Percentiles rank a stretch among this genome's conserved stretches.
These are phyloP conservation scores for Sequoia sempervirens DNA, from an alignment of 75 land plant genomes.

Conservation along the genomic window DNA sequence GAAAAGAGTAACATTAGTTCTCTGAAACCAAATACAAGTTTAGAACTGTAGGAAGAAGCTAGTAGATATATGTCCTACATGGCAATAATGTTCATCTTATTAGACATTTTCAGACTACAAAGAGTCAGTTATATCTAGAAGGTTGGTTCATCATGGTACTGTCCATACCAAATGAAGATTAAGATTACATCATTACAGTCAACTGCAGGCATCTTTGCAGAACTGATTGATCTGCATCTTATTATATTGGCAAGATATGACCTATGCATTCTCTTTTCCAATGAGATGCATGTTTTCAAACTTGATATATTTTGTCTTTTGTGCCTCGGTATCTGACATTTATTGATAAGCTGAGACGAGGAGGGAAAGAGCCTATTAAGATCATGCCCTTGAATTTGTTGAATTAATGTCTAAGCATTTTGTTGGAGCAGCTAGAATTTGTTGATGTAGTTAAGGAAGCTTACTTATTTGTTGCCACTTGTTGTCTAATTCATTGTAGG, in stretches of 20 bases:
- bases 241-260: neutral
- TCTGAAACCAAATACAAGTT: neutral
- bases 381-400: neutral
- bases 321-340: neutral
- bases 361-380: neutral
- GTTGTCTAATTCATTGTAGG: constrained; percentile 32
- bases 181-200: too few species aligned
- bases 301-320: neutral
- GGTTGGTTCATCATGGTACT: neutral
- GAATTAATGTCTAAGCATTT: neutral
- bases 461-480: neutral
- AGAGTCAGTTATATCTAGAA: neutral
- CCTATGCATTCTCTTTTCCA: neutral
- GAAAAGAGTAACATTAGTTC: neutral
- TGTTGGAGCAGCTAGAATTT: neutral
- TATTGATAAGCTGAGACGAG: neutral
- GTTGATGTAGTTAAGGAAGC: neutral
- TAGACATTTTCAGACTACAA: neutral
- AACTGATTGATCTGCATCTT: neutral
- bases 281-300: neutral
- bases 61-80: neutral
- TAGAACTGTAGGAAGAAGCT: neutral
- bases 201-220: neutral
- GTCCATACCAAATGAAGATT: neutral
- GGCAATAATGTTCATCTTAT: neutral